Evolutionary conservation across 1,284 basidiomycete genomes (phyloP).

Genomic region (Cystobasidium pallidum): DNA sequence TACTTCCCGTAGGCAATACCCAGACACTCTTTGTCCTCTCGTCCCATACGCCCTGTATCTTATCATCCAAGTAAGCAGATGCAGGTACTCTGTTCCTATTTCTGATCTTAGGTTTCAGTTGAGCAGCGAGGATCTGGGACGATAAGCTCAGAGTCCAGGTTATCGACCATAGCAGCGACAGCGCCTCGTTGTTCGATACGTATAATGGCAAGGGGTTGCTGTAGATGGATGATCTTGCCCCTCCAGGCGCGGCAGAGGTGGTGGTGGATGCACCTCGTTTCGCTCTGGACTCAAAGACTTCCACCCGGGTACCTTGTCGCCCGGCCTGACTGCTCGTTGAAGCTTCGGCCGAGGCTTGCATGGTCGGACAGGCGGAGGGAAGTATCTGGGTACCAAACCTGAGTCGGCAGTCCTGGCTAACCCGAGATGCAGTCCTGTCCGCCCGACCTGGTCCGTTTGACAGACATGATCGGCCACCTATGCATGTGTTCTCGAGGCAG

Average conservation of each 20-base stretch:
- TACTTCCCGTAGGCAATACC: slow-evolving; percentile 22
- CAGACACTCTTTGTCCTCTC: slow-evolving; percentile 36
- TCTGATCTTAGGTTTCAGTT: slow-evolving; percentile 2
- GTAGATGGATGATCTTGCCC: slow-evolving; percentile 18
- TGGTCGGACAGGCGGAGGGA: neutral
- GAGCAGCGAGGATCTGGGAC: slow-evolving; percentile 11
- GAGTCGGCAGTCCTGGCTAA: neutral
- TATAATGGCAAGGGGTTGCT: slow-evolving; percentile 35
- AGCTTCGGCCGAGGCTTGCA: neutral
- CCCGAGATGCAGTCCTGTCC: no score
- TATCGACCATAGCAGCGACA: slow-evolving; percentile 17
- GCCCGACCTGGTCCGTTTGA: no score
- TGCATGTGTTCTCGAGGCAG: neutral
- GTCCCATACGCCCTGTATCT: slow-evolving; percentile 33
- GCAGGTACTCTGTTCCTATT: slow-evolving; percentile 20
- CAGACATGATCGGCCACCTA: neutral
- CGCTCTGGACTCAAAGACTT: slow-evolving; percentile 20
- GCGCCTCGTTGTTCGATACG: slow-evolving; percentile 5
- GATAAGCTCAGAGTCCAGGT: slow-evolving; percentile 21
- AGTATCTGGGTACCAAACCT: no score
- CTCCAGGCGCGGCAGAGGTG: neutral
- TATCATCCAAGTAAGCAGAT: slow-evolving; percentile 27
- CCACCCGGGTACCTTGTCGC: slow-evolving; percentile 6
- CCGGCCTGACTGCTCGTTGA: neutral
- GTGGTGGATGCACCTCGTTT: slow-evolving; percentile 3